Percentiles rank a stretch among this genome's conserved stretches.
Evolutionary conservation across 345 rosid species (phyloP).

Genomic region (Psidium guajava): DNA sequence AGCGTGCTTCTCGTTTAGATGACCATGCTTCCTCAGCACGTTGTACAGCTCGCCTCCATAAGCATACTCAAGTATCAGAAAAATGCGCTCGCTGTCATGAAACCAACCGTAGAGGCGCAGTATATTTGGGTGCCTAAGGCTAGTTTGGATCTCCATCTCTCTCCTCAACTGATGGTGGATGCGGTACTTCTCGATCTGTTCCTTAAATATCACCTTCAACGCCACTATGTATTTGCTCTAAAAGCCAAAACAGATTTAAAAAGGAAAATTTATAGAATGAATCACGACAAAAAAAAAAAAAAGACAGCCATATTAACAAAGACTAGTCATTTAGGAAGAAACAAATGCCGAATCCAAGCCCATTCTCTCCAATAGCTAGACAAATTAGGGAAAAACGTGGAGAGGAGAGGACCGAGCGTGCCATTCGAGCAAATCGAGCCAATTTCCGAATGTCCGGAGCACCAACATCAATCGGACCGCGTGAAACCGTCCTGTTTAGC

Average conservation of each 20-base stretch:
- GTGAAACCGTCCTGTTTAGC: too few species aligned
- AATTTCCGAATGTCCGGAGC: not conserved
- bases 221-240: conserved; percentile 78
- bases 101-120: conserved; percentile 89
- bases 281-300: too few species aligned
- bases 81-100: conserved; percentile 56
- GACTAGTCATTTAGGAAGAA: not conserved
- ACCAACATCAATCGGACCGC: not conserved
- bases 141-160: conserved; percentile 85
- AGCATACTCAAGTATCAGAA: conserved; percentile 95
- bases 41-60: conserved; percentile 78
- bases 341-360: not conserved
- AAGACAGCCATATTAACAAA: not conserved
- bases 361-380: not conserved
- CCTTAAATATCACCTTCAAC: conserved; percentile 77
- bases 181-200: conserved; percentile 73
- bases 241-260: not conserved
- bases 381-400: not conserved
- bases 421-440: not conserved
- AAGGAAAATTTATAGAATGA: not conserved
- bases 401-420: not conserved
- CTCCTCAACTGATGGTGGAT: conserved; percentile 76
- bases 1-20: conserved; percentile 56
- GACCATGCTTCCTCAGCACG: conserved; percentile 46
- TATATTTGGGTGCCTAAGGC: conserved; percentile 60